Conservation (phyloP, 108 stramenopile genomes). For the Cylindrotheca fusiformis region DNA sequence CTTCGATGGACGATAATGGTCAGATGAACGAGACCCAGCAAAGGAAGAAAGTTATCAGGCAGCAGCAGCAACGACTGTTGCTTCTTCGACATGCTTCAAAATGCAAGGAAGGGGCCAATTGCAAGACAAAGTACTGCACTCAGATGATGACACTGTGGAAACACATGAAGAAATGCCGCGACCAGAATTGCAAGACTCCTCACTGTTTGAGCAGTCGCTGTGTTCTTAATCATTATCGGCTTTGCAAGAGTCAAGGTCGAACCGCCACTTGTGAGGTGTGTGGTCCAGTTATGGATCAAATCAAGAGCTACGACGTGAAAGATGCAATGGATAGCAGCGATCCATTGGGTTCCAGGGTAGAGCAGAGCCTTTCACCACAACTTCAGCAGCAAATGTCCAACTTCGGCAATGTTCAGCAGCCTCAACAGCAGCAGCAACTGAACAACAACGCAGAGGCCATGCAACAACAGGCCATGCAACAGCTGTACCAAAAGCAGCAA, state of each 20-base stretch:
- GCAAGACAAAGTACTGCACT: constrained; percentile 62
- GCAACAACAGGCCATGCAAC: constrained; percentile 28
- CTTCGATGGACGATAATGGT: neutral
- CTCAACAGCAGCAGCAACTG: constrained; percentile 10
- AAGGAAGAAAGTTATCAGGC: constrained; percentile 53
- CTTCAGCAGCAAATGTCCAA: constrained; percentile 29
- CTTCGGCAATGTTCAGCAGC: constrained; percentile 12
- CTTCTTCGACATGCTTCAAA: constrained; percentile 69
- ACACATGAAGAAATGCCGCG: constrained; percentile 76
- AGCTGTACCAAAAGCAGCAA: constrained; percentile 23
- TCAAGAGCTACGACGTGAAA: constrained; percentile 35
- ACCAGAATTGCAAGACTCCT: constrained; percentile 70
- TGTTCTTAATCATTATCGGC: constrained; percentile 73
- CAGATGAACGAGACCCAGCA: constrained; percentile 32
- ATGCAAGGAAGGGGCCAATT: constrained; percentile 48
- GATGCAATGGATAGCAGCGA: constrained; percentile 20
- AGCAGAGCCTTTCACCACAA: constrained; percentile 57
- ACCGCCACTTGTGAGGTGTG: constrained; percentile 71
- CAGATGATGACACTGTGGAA: constrained; percentile 79
- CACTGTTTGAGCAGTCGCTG: constrained; percentile 78
- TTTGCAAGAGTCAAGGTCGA: constrained; percentile 64
- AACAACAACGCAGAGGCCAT: constrained; percentile 18
- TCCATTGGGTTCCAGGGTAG: constrained; percentile 42
- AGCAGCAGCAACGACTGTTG: constrained; percentile 73
- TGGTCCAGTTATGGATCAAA: constrained; percentile 69